phyloP scores from a whole-genome alignment of 306 rosid species.

The Inga laurina region DNA sequence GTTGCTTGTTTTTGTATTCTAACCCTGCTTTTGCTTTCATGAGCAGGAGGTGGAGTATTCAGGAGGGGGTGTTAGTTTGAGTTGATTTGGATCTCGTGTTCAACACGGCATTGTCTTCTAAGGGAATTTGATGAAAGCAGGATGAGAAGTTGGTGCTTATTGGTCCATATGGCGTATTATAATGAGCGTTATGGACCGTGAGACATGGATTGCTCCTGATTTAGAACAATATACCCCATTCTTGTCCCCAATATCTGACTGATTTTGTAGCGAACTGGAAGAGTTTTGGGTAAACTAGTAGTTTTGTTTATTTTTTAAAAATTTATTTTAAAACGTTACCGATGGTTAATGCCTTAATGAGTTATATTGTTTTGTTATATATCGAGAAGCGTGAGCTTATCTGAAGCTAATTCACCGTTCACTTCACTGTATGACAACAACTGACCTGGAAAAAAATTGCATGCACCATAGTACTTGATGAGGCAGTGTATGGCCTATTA shows the following conservation, averaged over 20 bases:
- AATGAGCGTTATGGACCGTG: not conserved
- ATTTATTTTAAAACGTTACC: not conserved
- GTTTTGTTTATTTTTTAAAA: not conserved
- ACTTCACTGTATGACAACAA: not conserved
- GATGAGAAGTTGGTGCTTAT: not conserved
- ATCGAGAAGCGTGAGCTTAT: not conserved
- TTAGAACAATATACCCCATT: not conserved
- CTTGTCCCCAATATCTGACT: not conserved
- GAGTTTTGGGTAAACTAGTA: not conserved
- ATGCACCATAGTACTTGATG: not conserved
- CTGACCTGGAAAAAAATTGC: not conserved
- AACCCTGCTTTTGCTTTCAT: not conserved
- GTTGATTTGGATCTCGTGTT: not conserved
- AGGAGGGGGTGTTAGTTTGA: constrained; percentile 4
- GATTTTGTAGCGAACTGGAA: not conserved
- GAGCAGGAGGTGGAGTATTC: constrained; percentile 28
- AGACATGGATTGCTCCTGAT: not conserved
- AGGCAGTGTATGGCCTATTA: not conserved
- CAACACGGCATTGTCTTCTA: not conserved
- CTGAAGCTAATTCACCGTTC: not conserved
- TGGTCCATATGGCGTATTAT: not conserved
- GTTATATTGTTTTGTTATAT: not conserved
- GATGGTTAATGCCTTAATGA: not conserved
- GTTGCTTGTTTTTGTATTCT: constrained; percentile 2
- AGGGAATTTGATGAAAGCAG: not conserved